These are phyloP conservation scores for Solanum sejunctum DNA, from an alignment of 257 asterid species.

Conservation along the genomic window DNA sequence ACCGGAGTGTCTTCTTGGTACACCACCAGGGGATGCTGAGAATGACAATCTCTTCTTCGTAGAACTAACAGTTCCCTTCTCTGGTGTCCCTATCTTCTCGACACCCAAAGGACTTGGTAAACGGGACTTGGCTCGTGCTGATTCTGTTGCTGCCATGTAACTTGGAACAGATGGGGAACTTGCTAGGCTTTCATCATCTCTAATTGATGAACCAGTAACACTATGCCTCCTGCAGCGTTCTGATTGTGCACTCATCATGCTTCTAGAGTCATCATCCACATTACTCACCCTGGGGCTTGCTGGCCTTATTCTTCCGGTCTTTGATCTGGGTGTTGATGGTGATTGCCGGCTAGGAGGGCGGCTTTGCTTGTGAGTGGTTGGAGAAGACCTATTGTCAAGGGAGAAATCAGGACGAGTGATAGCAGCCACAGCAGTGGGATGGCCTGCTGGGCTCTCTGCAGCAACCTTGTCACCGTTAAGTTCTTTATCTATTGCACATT, in stretches of 20 bases:
- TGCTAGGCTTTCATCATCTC: conserved; percentile 73
- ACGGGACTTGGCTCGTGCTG: conserved; percentile 52
- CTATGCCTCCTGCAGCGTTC: conserved; percentile 56
- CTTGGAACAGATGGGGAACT: conserved; percentile 53
- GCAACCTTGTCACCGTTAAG: conserved; percentile 16
- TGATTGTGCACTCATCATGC: conserved; percentile 45
- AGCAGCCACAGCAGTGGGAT: conserved; percentile 1
- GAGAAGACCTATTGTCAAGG: conserved; percentile 19
- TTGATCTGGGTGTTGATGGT: conserved; percentile 56
- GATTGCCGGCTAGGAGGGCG: conserved; percentile 43
- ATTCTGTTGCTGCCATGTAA: conserved; percentile 58
- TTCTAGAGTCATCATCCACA: conserved; percentile 52
- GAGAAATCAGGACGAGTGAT: background rate
- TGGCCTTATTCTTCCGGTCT: conserved; percentile 17
- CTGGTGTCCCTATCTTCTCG: conserved; percentile 31
- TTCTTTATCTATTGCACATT: conserved; percentile 34
- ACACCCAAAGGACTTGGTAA: conserved; percentile 34
- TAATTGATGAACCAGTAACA: conserved; percentile 46
- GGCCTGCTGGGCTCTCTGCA: conserved; percentile 21
- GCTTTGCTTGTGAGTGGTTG: conserved; percentile 24
- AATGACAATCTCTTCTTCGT: conserved; percentile 46
- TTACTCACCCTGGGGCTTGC: conserved; percentile 26
- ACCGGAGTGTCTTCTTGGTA: conserved; percentile 25
- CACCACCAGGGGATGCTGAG: conserved; percentile 34
- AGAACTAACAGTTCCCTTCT: conserved; percentile 17